Conservation (phyloP, 2,329 filamentous ascomycete genomes). For the Cercospora sp. region DNA sequence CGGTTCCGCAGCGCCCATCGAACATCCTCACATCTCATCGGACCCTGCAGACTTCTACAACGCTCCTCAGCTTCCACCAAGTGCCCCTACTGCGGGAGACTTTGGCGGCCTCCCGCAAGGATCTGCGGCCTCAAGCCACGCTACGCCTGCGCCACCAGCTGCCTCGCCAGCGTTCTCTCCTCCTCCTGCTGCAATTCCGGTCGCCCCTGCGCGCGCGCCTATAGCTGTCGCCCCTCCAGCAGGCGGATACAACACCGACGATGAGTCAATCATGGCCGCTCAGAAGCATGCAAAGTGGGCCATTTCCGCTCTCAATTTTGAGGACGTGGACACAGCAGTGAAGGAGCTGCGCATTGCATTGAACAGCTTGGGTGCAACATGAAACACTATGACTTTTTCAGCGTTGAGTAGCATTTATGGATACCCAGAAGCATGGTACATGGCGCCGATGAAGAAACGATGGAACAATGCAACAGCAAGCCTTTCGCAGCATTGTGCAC, state of each 20-base stretch:
- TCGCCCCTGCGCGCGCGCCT: conserved; percentile 1
- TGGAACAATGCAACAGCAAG: too few species aligned
- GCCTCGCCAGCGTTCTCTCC: conserved; percentile 15
- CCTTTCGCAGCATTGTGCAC: too few species aligned
- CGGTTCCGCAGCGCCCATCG: conserved; percentile 4
- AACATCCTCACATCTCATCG: conserved; percentile 3
- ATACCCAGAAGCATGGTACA: too few species aligned
- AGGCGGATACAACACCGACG: conserved; percentile 60
- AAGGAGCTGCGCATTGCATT: conserved; percentile 78
- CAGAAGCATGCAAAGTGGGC: conserved; percentile 98
- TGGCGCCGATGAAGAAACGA: too few species aligned
- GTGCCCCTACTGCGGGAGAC: conserved; percentile 13
- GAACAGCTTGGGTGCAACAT: conserved; percentile 61
- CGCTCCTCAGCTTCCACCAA: conserved; percentile 17
- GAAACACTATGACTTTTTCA: not conserved
- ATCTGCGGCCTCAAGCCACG: conserved; percentile 18
- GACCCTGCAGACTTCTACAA: conserved; percentile 30
- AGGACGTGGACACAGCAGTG: conserved; percentile 88
- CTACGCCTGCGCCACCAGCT: conserved; percentile 16
- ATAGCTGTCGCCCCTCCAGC: conserved; percentile 25
- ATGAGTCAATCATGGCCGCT: conserved; percentile 70
- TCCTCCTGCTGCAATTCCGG: conserved; percentile 27
- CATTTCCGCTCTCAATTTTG: conserved; percentile 93
- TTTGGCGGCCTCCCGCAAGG: conserved; percentile 15
- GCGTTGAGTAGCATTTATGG: too few species aligned